Conservation (phyloP, 1,284 basidiomycete genomes). For the Malassezia vespertilionis region DNA sequence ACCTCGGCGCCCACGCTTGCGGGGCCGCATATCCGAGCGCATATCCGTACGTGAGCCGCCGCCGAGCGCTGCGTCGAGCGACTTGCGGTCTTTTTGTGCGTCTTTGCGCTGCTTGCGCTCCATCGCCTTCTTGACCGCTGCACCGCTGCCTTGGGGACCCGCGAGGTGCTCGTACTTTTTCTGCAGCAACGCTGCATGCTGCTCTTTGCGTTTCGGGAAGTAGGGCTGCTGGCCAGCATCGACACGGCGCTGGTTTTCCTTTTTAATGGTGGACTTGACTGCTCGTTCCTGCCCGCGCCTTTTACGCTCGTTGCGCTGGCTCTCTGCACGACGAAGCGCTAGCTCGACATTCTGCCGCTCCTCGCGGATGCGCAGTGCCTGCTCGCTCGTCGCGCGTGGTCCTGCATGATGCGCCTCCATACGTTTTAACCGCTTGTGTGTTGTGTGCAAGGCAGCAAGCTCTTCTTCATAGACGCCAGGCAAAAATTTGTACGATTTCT, state of each 20-base stretch:
- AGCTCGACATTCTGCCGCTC: slow-evolving; percentile 68
- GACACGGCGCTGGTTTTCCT: slow-evolving; percentile 37
- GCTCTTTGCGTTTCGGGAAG: slow-evolving; percentile 72
- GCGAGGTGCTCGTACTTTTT: slow-evolving; percentile 16
- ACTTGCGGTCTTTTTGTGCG: slow-evolving; percentile 11
- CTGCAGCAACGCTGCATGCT: slow-evolving; percentile 5
- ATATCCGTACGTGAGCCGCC: slow-evolving; percentile 13
- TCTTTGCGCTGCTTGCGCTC: slow-evolving; percentile 15
- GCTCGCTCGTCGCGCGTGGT: slow-evolving; percentile 56
- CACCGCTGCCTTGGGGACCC: background rate
- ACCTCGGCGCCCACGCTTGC: slow-evolving; percentile 14
- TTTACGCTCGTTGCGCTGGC: slow-evolving; percentile 56
- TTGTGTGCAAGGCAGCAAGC: slow-evolving; percentile 58
- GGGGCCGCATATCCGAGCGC: background rate
- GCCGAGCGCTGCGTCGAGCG: slow-evolving; percentile 13
- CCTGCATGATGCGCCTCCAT: slow-evolving; percentile 58
- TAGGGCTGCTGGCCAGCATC: slow-evolving; percentile 51
- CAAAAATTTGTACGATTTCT: slow-evolving; percentile 68
- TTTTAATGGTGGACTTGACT: slow-evolving; percentile 54
- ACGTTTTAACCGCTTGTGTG: slow-evolving; percentile 60
- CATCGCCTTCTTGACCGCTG: slow-evolving; percentile 15
- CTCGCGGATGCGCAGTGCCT: slow-evolving; percentile 49
- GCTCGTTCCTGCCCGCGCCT: slow-evolving; percentile 52
- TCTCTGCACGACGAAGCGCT: slow-evolving; percentile 67
- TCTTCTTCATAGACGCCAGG: slow-evolving; percentile 61